Base-by-base conservation (phyloP, 306 rosid species). In the Vigna hirtella region DNA sequence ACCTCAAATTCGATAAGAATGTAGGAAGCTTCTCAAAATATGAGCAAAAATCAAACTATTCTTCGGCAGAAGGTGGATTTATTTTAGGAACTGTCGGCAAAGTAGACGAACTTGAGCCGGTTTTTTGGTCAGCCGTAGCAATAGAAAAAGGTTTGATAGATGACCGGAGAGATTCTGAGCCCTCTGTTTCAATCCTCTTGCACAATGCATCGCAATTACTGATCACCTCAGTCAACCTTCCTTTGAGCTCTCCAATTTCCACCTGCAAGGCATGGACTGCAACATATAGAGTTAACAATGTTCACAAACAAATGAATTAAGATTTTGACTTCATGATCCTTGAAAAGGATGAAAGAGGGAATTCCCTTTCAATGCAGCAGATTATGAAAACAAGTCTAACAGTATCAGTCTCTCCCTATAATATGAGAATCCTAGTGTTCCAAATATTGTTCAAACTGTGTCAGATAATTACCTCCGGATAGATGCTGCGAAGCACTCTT, bases 221-320 rank as follows among this genome's bases (percentile, higher is more conserved):
- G 50, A 95, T 86, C 61, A 93, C 99, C 86, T 93, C 99, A 1
- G 93, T 95, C 81, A 95, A 80, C 83, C 98, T 91, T 83, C 99
- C 96, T 85, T 95, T 93, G 36, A 95, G 96, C 83, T 88, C 97
- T 74, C 98, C 99, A 78, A 89, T 88, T 72, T 93, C 97, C 51
- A 93, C 98, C 85, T 95, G 93, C 83, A 93, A 86, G n/a, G 85
- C 77, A 80, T 90, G 90, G 59, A 95, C 98, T 95, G 90, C 77
- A 66, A 61, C 16, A 32, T 26, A 36, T 5, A 30, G 58, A 77
- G 84, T 79, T 72, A 70, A 71, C 49, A 68, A 61, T 73, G 57
- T 67, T 49, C 70, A 74, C 42, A 77, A 20, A 22, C 58, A 67
- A 69, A 74, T 24, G 65, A 77, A 66, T 52, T 64, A 72, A 66